Percentiles rank a stretch among this genome's conserved stretches.
Conservation (phyloP, 2,329 filamentous ascomycete genomes). For the Calonectria pteridis region DNA sequence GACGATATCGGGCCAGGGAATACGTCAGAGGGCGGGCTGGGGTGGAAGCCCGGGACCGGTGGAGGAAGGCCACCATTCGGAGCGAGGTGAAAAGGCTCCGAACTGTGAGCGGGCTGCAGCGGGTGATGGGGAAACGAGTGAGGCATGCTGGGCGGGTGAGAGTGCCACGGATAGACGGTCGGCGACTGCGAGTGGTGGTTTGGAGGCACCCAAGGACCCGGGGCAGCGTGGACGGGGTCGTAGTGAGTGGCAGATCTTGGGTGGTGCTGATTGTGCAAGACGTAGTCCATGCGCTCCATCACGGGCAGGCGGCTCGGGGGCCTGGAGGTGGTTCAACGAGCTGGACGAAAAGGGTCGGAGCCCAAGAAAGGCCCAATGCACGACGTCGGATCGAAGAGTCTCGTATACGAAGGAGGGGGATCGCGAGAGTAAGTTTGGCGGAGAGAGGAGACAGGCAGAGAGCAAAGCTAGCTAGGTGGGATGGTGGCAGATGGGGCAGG, state of each 20-base stretch:
- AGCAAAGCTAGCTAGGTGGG: conserved; percentile 16
- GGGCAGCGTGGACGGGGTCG: conserved; percentile 45
- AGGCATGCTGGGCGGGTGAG: conserved; percentile 33
- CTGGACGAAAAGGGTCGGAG: background rate
- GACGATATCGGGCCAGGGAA: conserved; percentile 32
- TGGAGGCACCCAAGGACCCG: conserved; percentile 41
- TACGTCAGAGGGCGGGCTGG: conserved; percentile 23
- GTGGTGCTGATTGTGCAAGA: conserved; percentile 35
- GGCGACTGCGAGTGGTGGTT: conserved; percentile 35
- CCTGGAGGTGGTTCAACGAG: background rate
- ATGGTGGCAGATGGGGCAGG: conserved; percentile 33
- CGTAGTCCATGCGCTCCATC: conserved; percentile 47
- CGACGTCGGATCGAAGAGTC: conserved; percentile 9
- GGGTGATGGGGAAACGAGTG: conserved; percentile 37
- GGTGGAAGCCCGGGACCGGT: conserved; percentile 37
- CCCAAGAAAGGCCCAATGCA: conserved; percentile 12
- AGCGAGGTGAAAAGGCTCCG: conserved; percentile 37
- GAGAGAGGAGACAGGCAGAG: conserved; percentile 1
- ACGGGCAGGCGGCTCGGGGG: conserved; percentile 15
- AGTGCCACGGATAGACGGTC: conserved; percentile 40
- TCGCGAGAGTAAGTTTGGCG: conserved; percentile 4
- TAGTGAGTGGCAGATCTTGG: conserved; percentile 40
- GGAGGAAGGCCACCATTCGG: conserved; percentile 39
- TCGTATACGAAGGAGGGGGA: conserved; percentile 12
- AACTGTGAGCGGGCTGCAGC: conserved; percentile 27